A percentile compares a stretch with the other conserved stretches of the same genome.
phyloP scores from a whole-genome alignment of 352 stramenopile genomes.

The Paralagenidium karlingii region DNA sequence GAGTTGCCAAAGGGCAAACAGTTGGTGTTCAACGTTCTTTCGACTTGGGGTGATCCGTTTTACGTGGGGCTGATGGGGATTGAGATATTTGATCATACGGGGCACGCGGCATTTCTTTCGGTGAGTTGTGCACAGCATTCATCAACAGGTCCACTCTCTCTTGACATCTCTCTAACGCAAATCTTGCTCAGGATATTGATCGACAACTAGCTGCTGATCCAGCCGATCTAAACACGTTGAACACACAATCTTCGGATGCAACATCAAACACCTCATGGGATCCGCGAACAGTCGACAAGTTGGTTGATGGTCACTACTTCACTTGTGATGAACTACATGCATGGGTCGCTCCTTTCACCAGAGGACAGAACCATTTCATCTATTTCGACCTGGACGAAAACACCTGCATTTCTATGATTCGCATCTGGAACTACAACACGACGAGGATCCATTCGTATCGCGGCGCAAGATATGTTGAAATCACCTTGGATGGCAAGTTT shows the following conservation, averaged over 20 bases:
- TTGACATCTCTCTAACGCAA: not conserved
- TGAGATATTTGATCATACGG: conserved; percentile 73
- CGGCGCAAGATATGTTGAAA: conserved; percentile 45
- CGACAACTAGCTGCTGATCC: not conserved
- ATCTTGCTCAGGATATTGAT: not conserved
- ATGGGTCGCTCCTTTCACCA: conserved; percentile 80
- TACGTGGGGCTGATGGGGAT: conserved; percentile 86
- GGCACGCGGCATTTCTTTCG: conserved; percentile 29
- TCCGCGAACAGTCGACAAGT: conserved; percentile 46
- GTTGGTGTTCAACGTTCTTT: conserved; percentile 65
- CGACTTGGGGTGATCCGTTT: conserved; percentile 81
- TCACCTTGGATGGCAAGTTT: not conserved
- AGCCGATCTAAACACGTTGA: conserved; percentile 41
- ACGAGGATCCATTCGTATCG: conserved; percentile 68
- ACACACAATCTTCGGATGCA: conserved; percentile 32
- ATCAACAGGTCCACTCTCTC: conserved; percentile 1
- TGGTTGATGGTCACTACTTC: conserved; percentile 79
- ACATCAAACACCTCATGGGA: conserved; percentile 86
- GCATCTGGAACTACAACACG: conserved; percentile 92
- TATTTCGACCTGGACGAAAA: conserved; percentile 34
- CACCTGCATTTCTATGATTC: conserved; percentile 60
- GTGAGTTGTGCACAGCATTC: no score
- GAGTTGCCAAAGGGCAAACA: conserved; percentile 6
- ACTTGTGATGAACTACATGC: conserved; percentile 87
- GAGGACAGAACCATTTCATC: conserved; percentile 12